Conservation (phyloP, 164 flowering plant species). For the Vitis vinifera region ASM3070453v1 NC_081812.1:8987501-8988000, state of each 20-base stretch:
- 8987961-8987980: constrained; percentile 95
- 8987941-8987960: constrained; percentile 94
- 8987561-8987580: constrained; percentile 55
- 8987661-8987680: not conserved
- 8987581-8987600: constrained; percentile 88
- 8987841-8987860: not conserved
- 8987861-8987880: not conserved
- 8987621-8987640: constrained; percentile 2
- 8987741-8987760: constrained; percentile 86
- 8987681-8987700: not conserved
- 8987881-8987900: not conserved
- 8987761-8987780: constrained; percentile 94
- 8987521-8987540: constrained; percentile 67
- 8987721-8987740: constrained; percentile 88
- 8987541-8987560: constrained; percentile 78
- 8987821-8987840: constrained; percentile 2
- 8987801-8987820: constrained; percentile 80
- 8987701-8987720: constrained; percentile 52
- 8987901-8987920: constrained; percentile 91
- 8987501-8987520: constrained; percentile 45
- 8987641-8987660: not conserved
- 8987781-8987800: constrained; percentile 71
- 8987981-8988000: not conserved
- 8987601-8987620: constrained; percentile 67
- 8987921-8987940: constrained; percentile 94